These are phyloP conservation scores for Macrolepiota fuliginosa DNA, from an alignment of 768 basidiomycete species.

Conservation along the genomic window DNA sequence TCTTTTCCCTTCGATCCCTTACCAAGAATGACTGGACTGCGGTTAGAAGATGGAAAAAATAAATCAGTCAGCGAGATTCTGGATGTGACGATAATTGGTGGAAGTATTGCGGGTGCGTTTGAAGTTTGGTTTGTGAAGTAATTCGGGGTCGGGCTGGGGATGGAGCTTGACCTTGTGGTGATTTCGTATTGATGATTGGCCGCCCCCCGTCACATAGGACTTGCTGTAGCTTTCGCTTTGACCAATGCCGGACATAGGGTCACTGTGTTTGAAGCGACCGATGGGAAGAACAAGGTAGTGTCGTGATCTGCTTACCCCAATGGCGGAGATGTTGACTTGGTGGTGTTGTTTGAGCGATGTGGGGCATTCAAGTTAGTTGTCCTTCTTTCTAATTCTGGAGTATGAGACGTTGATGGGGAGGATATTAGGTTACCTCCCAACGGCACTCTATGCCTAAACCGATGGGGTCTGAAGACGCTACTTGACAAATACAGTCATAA, in stretches of 20 bases:
- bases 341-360: not conserved
- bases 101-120: constrained; percentile 40
- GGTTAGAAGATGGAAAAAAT: not conserved
- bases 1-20: not conserved
- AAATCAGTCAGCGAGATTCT: constrained; percentile 17
- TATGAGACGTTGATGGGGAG: not conserved
- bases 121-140: not conserved
- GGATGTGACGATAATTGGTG: constrained; percentile 40
- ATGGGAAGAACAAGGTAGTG: constrained; percentile 40
- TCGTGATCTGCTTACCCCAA: not conserved
- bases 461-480: constrained; percentile 7
- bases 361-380: constrained; percentile 1
- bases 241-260: constrained; percentile 58
- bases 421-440: constrained; percentile 1
- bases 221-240: constrained; percentile 54
- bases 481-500: constrained; percentile 4
- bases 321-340: constrained; percentile 39
- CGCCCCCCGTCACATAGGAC: constrained; percentile 26
- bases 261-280: constrained; percentile 50
- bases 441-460: constrained; percentile 2
- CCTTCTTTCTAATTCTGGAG: not conserved
- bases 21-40: constrained; percentile 26
- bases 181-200: not conserved
- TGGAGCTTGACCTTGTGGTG: not conserved
- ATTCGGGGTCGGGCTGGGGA: not conserved